Percentiles rank a stretch among this genome's conserved stretches.
Evolutionary conservation across 164 flowering plant species (phyloP).

Genomic region (Liriodendron chinense): DNA sequence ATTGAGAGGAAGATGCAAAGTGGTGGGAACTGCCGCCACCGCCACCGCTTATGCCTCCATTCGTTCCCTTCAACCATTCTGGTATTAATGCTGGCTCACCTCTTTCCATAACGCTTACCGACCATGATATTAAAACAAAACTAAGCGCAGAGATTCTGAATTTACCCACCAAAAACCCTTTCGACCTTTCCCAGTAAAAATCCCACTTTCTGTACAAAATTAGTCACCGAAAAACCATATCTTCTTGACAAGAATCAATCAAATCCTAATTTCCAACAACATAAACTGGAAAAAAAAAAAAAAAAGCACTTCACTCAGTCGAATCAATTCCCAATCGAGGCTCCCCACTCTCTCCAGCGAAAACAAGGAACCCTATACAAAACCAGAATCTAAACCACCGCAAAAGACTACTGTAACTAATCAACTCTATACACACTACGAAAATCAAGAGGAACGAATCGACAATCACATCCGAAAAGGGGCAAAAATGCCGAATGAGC

Average conservation of each 20-base stretch:
- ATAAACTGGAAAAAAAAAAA: background rate
- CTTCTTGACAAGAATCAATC: background rate
- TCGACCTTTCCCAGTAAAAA: background rate
- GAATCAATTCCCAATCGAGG: background rate
- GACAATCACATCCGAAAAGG: background rate
- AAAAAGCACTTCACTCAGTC: background rate
- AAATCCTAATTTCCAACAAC: background rate
- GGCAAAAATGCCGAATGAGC: constrained; percentile 11
- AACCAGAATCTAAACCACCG: background rate
- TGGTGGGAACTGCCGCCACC: constrained; percentile 58
- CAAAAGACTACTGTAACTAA: background rate
- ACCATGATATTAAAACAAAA: constrained; percentile 39
- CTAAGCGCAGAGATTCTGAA: background rate
- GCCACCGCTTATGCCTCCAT: constrained; percentile 45
- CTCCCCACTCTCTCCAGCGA: background rate
- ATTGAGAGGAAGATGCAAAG: constrained; percentile 43
- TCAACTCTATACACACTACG: constrained; percentile 16
- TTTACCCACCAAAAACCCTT: constrained; percentile 12
- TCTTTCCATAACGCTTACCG: constrained; percentile 63
- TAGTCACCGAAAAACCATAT: background rate
- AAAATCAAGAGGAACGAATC: background rate
- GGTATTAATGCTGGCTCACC: constrained; percentile 51
- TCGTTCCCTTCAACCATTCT: constrained; percentile 74
- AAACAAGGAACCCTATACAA: constrained; percentile 3
- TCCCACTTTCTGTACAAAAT: constrained; percentile 9